These are phyloP conservation scores for Jacaranda copaia DNA, from an alignment of 257 asterid species.

Conservation along the genomic window DNA sequence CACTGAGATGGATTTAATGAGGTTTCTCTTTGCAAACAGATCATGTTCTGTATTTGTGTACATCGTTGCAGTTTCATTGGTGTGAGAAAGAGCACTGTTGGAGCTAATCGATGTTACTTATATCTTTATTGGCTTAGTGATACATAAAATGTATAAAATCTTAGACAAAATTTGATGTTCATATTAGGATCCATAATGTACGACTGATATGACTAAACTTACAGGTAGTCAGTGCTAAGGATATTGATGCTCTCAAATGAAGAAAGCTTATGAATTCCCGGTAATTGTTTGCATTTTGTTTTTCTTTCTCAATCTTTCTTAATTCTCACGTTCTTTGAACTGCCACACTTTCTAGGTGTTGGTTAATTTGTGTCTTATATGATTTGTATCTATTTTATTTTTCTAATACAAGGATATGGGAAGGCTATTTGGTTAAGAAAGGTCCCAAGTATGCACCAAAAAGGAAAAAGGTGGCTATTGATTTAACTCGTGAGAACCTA, in stretches of 20 bases:
- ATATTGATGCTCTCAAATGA: slow-evolving; percentile 63
- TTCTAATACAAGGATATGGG: slow-evolving; percentile 57
- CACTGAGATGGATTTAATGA: not conserved
- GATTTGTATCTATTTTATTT: slow-evolving; percentile 13
- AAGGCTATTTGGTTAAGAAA: slow-evolving; percentile 63
- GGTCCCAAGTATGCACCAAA: slow-evolving; percentile 82
- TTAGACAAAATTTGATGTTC: not conserved
- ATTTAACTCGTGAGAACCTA: slow-evolving; percentile 73
- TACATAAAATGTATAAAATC: not conserved
- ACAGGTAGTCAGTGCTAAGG: slow-evolving; percentile 61
- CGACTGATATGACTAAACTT: slow-evolving; percentile 10
- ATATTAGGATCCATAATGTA: not conserved
- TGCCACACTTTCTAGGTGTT: not conserved
- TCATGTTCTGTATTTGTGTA: not conserved
- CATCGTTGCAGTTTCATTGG: not conserved
- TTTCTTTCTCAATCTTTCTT: not conserved
- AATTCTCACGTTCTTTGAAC: not conserved
- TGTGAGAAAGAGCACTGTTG: not conserved
- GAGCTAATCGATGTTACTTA: not conserved
- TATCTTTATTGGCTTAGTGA: not conserved
- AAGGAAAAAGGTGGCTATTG: slow-evolving; percentile 79
- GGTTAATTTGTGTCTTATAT: slow-evolving; percentile 13
- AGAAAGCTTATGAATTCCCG: slow-evolving; percentile 62
- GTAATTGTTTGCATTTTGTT: slow-evolving; percentile 44
- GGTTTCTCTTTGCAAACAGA: not conserved